Evolutionary conservation across 768 basidiomycete genomes (phyloP), one percentile per base, ranked within the genome.

Genomic region (Tubosaeta brunneosetosa): DNA sequence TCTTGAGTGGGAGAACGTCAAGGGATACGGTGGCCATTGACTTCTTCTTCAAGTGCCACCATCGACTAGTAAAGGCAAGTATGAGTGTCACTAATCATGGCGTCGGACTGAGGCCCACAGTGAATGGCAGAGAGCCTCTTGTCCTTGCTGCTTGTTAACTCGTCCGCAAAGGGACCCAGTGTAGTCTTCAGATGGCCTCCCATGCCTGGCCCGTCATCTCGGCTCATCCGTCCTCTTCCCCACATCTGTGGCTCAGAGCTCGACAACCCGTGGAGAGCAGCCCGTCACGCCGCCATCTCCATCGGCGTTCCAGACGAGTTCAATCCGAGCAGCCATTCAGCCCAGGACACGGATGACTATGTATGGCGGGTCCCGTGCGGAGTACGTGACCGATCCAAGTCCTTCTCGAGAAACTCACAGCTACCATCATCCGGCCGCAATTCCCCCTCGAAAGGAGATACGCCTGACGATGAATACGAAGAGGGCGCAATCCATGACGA

Each of bases 151-250:
- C 81, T 97, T 33, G 88, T 92, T 40, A 90, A 90, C 5, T 85
- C 86, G 12, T 93, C 91, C 9, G 84, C 89, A 7, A 88, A 85
- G 62, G 90, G 88, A 26, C 82, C 85, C 10, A 86, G 75, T 58
- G 71, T 93, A 6, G 86, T 91, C 48, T 93, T 85, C 65, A 78
- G 88, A 56, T 95, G 91, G 87, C 94, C 94, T 0, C 85, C 90
- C 13, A 75, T 74, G 13, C 90, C 91, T 13, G 61, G 71, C 12
- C 71, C 82, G 1, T 77, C 82, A 6, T 76, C 84, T 4, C 78
- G 94, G 51, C 79, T 95, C 27, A 79, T 81, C 47, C 84, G 93
- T 46, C 82, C 91, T 3, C 74, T 76, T 27, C 86, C 86, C 13
- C 73, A 80, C 29, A 73, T 77, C 10, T 66, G 60, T 37, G 67